These are phyloP conservation scores for Beauveria asiatica DNA, from an alignment of 2,329 filamentous ascomycete species.

Conservation along the genomic window DNA sequence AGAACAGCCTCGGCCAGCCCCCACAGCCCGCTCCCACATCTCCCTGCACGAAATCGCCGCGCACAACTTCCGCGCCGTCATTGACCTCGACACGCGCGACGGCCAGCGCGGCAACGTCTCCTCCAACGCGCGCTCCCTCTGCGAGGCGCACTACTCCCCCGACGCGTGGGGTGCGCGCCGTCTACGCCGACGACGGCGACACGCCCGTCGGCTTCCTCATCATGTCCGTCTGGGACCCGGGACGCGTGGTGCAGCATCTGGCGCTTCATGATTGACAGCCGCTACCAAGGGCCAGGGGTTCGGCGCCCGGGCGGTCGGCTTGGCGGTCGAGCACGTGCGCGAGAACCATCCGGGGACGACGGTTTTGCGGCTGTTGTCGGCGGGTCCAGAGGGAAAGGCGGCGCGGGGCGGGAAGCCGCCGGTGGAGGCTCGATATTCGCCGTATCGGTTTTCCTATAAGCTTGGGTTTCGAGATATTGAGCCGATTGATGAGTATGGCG, in stretches of 20 bases:
- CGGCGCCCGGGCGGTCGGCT: background rate
- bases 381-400: conserved; percentile 2
- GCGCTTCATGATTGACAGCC: conserved; percentile 3
- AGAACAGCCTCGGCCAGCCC: too few relatives aligned
- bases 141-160: conserved; percentile 10
- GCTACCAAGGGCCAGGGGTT: conserved; percentile 2
- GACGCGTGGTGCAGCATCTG: conserved; percentile 9
- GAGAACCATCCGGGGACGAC: background rate
- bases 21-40: background rate
- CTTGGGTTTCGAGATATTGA: conserved; percentile 8
- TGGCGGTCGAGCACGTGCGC: conserved; percentile 4
- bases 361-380: conserved; percentile 3
- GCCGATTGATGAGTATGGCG: conserved; percentile 2
- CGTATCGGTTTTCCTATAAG: conserved; percentile 8
- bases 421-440: background rate
- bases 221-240: conserved; percentile 10
- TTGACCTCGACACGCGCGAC: background rate
- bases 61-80: conserved; percentile 11
- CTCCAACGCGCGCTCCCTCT: conserved; percentile 8
- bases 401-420: background rate
- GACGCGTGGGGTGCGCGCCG: conserved; percentile 12
- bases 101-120: conserved; percentile 11
- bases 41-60: conserved; percentile 7
- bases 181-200: conserved; percentile 9
- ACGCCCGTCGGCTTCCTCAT: conserved; percentile 11